Base-by-base conservation (phyloP, 2,329 filamentous ascomycete species). In the Colletotrichum agaves region DNA sequence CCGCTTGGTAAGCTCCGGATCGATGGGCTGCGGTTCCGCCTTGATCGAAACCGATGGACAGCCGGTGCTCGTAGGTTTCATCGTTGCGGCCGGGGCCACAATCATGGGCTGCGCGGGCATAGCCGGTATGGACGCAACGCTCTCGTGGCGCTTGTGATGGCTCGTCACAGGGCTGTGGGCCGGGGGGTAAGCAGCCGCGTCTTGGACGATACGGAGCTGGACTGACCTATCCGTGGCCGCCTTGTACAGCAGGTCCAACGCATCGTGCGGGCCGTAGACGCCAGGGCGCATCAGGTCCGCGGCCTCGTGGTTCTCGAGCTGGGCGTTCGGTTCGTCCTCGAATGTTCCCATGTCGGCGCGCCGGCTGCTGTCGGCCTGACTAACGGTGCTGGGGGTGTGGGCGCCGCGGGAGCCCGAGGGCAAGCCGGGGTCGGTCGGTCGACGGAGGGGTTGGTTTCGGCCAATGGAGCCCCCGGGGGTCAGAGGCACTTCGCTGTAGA, bases 231-330 rank as follows among this genome's bases (percentile, higher is more conserved):
- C 86, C 44, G 88, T 90, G 33, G 88, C 94, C 19, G 94, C 95
- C 80, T 97, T 94, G 75, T 97, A 97, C 15, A 98, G 85, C 64
- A 98, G 84, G 77, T 97, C 94, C 53, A 98, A 85, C 23, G 95
- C 95, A 81, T 98, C 95, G 75, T 97, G 94, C 3, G 93, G 94
- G 39, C 94, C 94, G 78, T 94, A 97, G 49, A 98, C 90, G 72
- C 93, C 92, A 62, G 82, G 84, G 35, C 88, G 81, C 88, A 91
- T 90, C 65, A 90, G 87, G 8, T 84, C 83, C 74, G 87, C 86
- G 21, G 88, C 88, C 78, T 91, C 88, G 5, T 88, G 79, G 73
- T 91, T 91, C 76, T 90, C 88, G 21, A 90, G 77, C 56, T 87
- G 88, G 65, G 85, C 85, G 71, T 89, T 89, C 31, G 83, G 83